Base-by-base conservation (phyloP, 768 basidiomycete genomes). In the Lentinus tigrinus region DNA sequence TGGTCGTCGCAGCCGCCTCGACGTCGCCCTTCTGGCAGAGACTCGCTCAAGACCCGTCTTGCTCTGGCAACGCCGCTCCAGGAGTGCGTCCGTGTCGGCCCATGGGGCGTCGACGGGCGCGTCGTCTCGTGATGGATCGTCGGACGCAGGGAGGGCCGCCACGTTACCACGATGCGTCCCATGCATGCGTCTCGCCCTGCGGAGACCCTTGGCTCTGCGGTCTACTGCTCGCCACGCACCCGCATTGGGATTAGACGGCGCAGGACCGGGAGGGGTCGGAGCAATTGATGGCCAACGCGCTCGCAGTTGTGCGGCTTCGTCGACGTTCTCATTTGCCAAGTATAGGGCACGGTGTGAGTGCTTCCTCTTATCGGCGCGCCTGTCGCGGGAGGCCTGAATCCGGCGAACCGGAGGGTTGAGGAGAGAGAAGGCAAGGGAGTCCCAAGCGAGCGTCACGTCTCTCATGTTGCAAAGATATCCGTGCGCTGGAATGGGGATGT, bases 61-160 rank as follows among this genome's bases (percentile, higher is more conserved):
- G 26, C 43, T 31, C 46, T 52, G 51, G 56, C 24, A 46, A 36
- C 26, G 50, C 46, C 56, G 36, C 50, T 44, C 46, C 39, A 52
- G 38, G 34, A 47, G 56, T 57, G 56, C 56, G 42, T 47, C 51
- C 39, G n/a, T 36, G 57, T 52, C 50, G 42, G 38, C 34, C 23
- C 39, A 14, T 52, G 39, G 16, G 34, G 23, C 56, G 17, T 52
- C 42, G 23, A 31, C 43, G 13, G 31, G 28, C 26, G 21, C 43
- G 19, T 19, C 52, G 47, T 53, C 57, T 28, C 39, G 47, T 59
- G 58, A 59, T 59, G 58, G 58, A 54, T 54, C 58, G 52, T 59
- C 58, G 58, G 52, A 47, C 36, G 47, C 58, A 53, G 58, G 54
- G 58, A 46, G 52, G 52, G 58, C 44, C 19, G 46, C 14, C 8